Evolutionary conservation across 164 flowering plant genomes (phyloP), one percentile per base, ranked within the genome.

Genomic region (Tetrastigma voinierianum): DNA sequence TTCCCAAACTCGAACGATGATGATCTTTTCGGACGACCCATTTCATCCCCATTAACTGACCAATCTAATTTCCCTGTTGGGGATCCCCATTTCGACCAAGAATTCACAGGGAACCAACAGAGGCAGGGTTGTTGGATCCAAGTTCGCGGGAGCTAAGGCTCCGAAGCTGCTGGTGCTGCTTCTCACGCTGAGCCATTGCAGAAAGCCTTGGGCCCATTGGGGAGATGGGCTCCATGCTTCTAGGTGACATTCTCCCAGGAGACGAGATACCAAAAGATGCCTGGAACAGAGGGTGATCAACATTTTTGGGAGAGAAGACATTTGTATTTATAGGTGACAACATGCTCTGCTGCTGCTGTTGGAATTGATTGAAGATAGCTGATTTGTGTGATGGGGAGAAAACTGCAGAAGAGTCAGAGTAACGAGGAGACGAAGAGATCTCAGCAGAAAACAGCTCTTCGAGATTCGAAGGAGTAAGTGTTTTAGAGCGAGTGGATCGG

Each of bases 61-160:
- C 97, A 91, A 67, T 91, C 96, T 1, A 83, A 70, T 68, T 77
- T 86, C 15, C 91, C 93, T 67, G 70, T 82, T 1, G 89, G 76
- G n/a, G 86, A 72, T 18, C 90, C 96, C 94, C 96, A 89, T 69
- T 87, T 81, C 0, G 93, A 68, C 86, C 86, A 82, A 40, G 80
- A 68, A 68, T 77, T 76, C 3, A 65, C 84, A 12, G 87, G 81
- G 15, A 94, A 83, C 16, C 87, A 54, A 65, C 43, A 3, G 81
- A 75, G 46, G 76, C 56, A 43, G 80, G 70, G 43, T 65, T 63
- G 67, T 75, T 76, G 48, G 91, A 70, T 4, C 93, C 87, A 19
- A 87, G 88, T 16, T 91, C 98, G 13, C 94, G 81, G 0, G 93
- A 86, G 76, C 96, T 90, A 10, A 87, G 87, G 70, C 97, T 89